Percentiles rank a stretch among this genome's conserved stretches.
phyloP scores from a whole-genome alignment of 371 early-diverging fungal genomes.

The Saksenaea oblongispora region DNA sequence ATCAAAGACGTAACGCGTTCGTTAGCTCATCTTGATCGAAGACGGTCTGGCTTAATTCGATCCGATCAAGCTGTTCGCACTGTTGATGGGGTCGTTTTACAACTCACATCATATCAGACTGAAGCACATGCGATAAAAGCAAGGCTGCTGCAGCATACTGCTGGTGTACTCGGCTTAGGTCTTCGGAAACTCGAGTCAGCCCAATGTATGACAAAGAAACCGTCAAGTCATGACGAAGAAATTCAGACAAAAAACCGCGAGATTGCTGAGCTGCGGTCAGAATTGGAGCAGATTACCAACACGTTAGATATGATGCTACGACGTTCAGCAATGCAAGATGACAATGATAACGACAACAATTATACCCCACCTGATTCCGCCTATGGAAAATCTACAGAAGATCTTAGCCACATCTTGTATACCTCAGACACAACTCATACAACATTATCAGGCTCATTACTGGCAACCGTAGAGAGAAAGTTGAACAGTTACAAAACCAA shows the following conservation, averaged over 20 bases:
- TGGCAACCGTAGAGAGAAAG: slow-evolving; percentile 19
- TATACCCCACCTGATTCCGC: not conserved
- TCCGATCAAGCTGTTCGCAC: slow-evolving; percentile 59
- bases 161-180: slow-evolving; percentile 59
- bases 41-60: slow-evolving; percentile 47
- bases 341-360: not conserved
- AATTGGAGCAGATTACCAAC: slow-evolving; percentile 11
- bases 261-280: slow-evolving; percentile 7
- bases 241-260: slow-evolving; percentile 2
- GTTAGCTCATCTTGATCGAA: slow-evolving; percentile 47
- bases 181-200: slow-evolving; percentile 30
- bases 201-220: slow-evolving; percentile 12
- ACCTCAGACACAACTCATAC: not conserved
- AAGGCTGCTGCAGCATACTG: slow-evolving; percentile 63
- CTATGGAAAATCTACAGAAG: not conserved
- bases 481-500: slow-evolving; percentile 19
- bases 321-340: not conserved
- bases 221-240: not conserved
- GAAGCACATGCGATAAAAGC: slow-evolving; percentile 34
- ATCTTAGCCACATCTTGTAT: not conserved
- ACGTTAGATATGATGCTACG: slow-evolving; percentile 4
- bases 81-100: slow-evolving; percentile 63
- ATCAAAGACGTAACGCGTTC: slow-evolving; percentile 41
- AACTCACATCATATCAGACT: slow-evolving; percentile 52
- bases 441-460: not conserved